A percentile compares a stretch with the other conserved stretches of the same genome.
Evolutionary conservation across 1,284 basidiomycete genomes (phyloP).

Genomic region (Apiotrichum brassicae): DNA sequence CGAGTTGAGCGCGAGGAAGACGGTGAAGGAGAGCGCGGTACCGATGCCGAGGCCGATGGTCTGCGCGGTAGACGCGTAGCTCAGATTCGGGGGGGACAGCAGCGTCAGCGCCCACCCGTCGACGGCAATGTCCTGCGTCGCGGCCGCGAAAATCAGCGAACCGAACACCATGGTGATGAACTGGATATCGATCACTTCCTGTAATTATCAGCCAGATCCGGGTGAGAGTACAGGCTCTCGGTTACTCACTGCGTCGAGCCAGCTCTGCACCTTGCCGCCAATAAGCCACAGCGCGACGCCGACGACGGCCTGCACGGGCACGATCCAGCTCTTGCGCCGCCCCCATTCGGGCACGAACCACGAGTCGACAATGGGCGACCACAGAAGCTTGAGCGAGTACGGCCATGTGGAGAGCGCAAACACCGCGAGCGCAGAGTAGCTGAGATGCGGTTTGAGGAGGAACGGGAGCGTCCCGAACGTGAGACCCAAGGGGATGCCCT

Average conservation of each 20-base stretch:
- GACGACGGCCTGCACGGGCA: slow-evolving; percentile 90
- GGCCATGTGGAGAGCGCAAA: slow-evolving; percentile 94
- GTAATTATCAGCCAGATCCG: background rate
- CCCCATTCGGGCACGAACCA: slow-evolving; percentile 68
- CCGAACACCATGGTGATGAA: slow-evolving; percentile 84
- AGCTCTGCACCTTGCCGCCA: slow-evolving; percentile 67
- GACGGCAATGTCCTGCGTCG: slow-evolving; percentile 98
- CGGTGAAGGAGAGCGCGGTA: slow-evolving; percentile 93
- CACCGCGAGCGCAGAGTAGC: slow-evolving; percentile 91
- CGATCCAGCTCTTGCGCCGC: slow-evolving; percentile 95
- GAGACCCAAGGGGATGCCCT: slow-evolving; percentile 84
- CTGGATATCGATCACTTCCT: slow-evolving; percentile 75
- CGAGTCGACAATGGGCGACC: slow-evolving; percentile 97
- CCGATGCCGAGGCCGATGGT: slow-evolving; percentile 96
- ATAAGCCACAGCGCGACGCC: slow-evolving; percentile 84
- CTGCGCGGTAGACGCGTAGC: slow-evolving; percentile 96
- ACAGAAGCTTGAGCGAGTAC: slow-evolving; percentile 93
- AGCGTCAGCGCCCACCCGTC: slow-evolving; percentile 98
- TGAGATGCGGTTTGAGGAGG: slow-evolving; percentile 86
- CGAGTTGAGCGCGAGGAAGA: slow-evolving; percentile 94
- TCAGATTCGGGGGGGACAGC: slow-evolving; percentile 88
- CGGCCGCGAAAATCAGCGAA: slow-evolving; percentile 85
- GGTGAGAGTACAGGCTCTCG: background rate
- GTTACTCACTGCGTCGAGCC: slow-evolving; percentile 70
- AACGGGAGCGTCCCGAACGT: slow-evolving; percentile 84